A percentile compares a stretch with the other conserved stretches of the same genome.
Conservation (phyloP, 2,329 filamentous ascomycete species). For the Biscogniauxia mediterranea region DNA sequence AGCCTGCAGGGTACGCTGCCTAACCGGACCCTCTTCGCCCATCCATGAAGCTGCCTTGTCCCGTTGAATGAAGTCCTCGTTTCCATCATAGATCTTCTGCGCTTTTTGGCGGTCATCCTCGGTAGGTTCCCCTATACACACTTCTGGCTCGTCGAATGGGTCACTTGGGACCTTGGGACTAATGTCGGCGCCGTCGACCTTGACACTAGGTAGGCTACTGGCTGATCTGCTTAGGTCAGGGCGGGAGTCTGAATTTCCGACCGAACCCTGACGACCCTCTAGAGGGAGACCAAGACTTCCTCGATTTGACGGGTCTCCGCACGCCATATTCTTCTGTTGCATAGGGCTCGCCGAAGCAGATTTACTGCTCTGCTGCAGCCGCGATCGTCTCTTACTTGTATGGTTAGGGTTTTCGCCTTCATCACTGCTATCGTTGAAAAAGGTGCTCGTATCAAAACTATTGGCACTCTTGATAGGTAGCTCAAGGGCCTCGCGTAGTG, state of each 20-base stretch:
- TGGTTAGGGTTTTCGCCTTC: conserved; percentile 34
- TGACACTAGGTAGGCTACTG: conserved; percentile 48
- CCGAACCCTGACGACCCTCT: conserved; percentile 36
- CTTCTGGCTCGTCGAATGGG: conserved; percentile 57
- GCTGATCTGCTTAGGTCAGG: conserved; percentile 46
- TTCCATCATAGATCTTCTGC: conserved; percentile 78
- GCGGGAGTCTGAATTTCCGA: conserved; percentile 39
- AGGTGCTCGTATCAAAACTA: conserved; percentile 40
- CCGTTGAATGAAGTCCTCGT: conserved; percentile 76
- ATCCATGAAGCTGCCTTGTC: conserved; percentile 84
- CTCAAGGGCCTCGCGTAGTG: conserved; percentile 25
- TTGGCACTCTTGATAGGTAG: conserved; percentile 23
- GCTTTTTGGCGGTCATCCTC: conserved; percentile 76
- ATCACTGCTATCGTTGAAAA: conserved; percentile 53
- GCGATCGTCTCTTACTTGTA: not conserved
- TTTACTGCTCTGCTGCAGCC: conserved; percentile 17
- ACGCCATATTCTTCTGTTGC: conserved; percentile 16
- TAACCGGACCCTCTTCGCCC: conserved; percentile 67
- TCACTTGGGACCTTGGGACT: conserved; percentile 39
- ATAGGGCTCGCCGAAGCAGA: conserved; percentile 6
- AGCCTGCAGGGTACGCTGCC: conserved; percentile 61
- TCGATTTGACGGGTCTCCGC: conserved; percentile 16
- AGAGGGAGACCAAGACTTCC: conserved; percentile 34
- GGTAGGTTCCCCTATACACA: conserved; percentile 57
- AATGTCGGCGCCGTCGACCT: conserved; percentile 45